Base-by-base conservation (phyloP, 2,329 filamentous ascomycete species). In the Microsporum ferrugineum region DNA sequence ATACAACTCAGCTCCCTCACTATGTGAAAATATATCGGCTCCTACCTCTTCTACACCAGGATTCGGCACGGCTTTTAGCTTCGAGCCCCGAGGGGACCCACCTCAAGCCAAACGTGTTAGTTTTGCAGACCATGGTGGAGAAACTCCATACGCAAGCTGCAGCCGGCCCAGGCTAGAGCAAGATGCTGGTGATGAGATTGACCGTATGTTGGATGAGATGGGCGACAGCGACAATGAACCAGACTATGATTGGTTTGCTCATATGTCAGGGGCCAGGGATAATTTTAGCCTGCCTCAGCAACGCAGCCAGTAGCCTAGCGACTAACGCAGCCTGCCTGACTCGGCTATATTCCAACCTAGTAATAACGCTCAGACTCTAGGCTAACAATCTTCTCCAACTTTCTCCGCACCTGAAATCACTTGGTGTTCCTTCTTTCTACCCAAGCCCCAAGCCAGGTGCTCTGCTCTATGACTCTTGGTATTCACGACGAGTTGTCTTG, bases 151-250 rank as follows among this genome's bases (percentile, higher is more conserved):
- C 41, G 38, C 38, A 7, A 57, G 29, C n/a, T 31, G 31, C 43
- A 64, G 41, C 36, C 51, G 56, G 38, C 38, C 63, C 8, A 51
- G 59, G 14, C 57, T 64, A 27, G 64, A 66, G 47, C 60, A 64
- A 38, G 39, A 65, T 49, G 63, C 65, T n/a, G 65, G 65, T 45
- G 68, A 68, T 31, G 65, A 68, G 14, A 70, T 71, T 56, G 69
- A 70, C 41, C 68, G 66, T 27, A 68, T 71, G 63, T 61, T 71
- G 12, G 68, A 71, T 41, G 67, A 67, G 47, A 62, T 70, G 60
- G 65, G 67, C 55, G 63, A 64, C 23, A 64, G 62, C 45, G 68
- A 69, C 57, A 68, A 67, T 34, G 68, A 69, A 36, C 63, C 65
- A 38, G 68, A 68, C 10, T 58, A 60, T 34, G 61, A 65, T 53